These are phyloP conservation scores for Pseudogymnoascus sp. DNA, from an alignment of 2,329 filamentous ascomycete species.

Conservation along the genomic window DNA sequence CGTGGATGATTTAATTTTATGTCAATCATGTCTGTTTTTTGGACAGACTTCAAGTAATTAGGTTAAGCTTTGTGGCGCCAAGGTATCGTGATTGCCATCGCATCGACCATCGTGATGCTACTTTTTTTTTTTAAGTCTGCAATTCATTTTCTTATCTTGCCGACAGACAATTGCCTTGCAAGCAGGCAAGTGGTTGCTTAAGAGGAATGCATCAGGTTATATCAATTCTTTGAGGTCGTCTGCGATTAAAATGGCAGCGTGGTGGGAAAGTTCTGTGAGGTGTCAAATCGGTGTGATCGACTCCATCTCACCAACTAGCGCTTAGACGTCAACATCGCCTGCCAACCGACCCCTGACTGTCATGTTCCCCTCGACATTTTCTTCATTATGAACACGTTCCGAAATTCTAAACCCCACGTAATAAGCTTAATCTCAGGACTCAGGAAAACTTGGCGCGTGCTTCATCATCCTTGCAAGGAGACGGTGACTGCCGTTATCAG, in stretches of 20 bases:
- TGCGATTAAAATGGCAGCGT: background rate
- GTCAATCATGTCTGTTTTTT: background rate
- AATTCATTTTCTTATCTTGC: background rate
- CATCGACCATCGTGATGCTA: background rate
- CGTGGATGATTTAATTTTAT: background rate
- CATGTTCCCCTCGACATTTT: background rate
- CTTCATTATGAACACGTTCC: background rate
- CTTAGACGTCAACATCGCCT: background rate
- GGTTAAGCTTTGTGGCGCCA: slow-evolving; percentile 3
- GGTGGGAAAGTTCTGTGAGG: background rate
- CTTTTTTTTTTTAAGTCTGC: background rate
- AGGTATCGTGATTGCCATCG: background rate
- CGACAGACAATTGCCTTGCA: background rate
- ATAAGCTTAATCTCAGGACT: background rate
- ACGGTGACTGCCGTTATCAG: background rate
- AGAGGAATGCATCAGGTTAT: too few relatives aligned
- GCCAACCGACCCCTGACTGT: background rate
- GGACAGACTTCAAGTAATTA: background rate
- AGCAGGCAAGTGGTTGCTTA: background rate
- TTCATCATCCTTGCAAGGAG: background rate
- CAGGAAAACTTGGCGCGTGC: background rate
- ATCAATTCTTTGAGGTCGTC: background rate
- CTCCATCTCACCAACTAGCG: background rate
- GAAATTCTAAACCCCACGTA: background rate
- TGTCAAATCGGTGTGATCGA: background rate